Evolutionary conservation across 495 filamentous ascomycete genomes (phyloP), one percentile per base, ranked within the genome.

Genomic region (Entonaema liquescens): DNA sequence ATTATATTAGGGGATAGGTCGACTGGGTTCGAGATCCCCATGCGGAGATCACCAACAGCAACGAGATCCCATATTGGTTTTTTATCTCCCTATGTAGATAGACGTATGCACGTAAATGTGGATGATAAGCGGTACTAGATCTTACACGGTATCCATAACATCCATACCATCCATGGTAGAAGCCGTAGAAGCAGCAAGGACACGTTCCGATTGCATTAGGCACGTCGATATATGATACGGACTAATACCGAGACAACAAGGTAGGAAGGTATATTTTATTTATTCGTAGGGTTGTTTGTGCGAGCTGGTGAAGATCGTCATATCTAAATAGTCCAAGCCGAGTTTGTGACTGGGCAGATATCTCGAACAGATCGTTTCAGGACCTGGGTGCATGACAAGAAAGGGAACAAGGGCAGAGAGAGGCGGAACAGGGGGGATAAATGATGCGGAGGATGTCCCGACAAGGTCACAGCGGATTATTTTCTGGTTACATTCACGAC

Each of bases 371-470:
- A 35, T 59, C 44, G 69, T 67, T 72, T 72, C 69, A 72, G 53
- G 55, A 38, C 50, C 25, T 26, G 17, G 50, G 25, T 35, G 52
- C 62, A 66, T 62, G 58, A 62, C 42, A 31, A 54, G 52, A 57
- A 56, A 53, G 17, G 55, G 52, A 59, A 59, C 29, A 59, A 40
- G 49, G 47, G 54, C 19, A 33, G 11, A 36, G 35, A 33, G 17
- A 60, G 21, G 31, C 15, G 50, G 49, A 55, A 53, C 49, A 47
- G 25, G 33, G 50, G 36, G 29, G 62, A 71, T 55, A 62, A 72
- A 72, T 72, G 69, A 67, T 72, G 69, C 58, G 69, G 69, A 67
- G 54, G 69, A 72, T 67, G 63, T 72, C 64, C 69, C 64, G 59
- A 38, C 63, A 71, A 67, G 63, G 68, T 67, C 23, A 59, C 62